A percentile compares a stretch with the other conserved stretches of the same genome.
phyloP scores from a whole-genome alignment of 306 rosid genomes.

The Alnus glutinosa region DNA sequence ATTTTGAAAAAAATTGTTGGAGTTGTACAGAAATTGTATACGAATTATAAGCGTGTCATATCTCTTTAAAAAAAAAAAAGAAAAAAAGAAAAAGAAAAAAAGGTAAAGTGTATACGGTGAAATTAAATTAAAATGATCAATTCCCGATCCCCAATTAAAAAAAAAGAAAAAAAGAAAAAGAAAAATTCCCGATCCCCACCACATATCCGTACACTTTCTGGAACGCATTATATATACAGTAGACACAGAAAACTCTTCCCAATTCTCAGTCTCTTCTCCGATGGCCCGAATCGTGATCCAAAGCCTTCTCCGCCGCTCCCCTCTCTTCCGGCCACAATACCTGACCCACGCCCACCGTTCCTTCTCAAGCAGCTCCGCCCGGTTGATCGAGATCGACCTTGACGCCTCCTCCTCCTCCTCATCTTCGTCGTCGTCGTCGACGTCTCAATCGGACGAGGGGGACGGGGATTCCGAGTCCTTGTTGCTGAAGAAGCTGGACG shows the following conservation, averaged over 20 bases:
- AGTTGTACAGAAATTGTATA: too few species aligned
- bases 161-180: too few species aligned
- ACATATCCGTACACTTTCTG: too few species aligned
- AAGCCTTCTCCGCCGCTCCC: slow-evolving; percentile 11
- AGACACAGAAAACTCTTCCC: neutral
- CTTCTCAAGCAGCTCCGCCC: slow-evolving; percentile 32
- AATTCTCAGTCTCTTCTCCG: neutral
- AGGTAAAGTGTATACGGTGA: too few species aligned
- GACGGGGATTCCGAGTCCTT: slow-evolving; percentile 42
- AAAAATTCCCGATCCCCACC: too few species aligned
- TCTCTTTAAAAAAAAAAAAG: too few species aligned
- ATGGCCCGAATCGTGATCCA: slow-evolving; percentile 51
- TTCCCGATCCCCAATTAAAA: too few species aligned
- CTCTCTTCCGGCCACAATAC: neutral
- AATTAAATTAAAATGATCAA: too few species aligned
- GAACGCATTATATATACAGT: too few species aligned
- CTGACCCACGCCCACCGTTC: slow-evolving; percentile 21
- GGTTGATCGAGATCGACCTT: slow-evolving; percentile 54
- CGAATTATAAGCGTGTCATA: too few species aligned
- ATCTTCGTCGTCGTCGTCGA: slow-evolving; percentile 22
- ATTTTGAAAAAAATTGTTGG: too few species aligned
- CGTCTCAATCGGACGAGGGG: slow-evolving; percentile 27
- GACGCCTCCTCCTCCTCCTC: slow-evolving; percentile 36
- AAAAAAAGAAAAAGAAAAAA: too few species aligned
- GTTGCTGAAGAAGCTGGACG: slow-evolving; percentile 60